Percentiles rank a stretch among this genome's conserved stretches.
phyloP scores from a whole-genome alignment of 169 alveolate genomes.

The Cryptosporidium parvum region DNA sequence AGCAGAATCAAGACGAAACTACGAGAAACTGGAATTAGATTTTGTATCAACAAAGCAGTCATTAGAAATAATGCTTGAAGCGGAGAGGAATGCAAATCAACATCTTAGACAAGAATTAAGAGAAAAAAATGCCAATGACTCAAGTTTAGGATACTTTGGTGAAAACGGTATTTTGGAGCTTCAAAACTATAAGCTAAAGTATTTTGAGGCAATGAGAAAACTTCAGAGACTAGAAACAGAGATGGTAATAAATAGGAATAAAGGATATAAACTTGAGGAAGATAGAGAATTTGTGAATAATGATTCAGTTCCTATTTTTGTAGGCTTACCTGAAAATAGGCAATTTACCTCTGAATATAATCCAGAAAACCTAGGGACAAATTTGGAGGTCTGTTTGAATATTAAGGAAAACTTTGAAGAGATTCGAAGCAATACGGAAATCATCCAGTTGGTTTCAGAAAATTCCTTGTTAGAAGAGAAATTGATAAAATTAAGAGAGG shows the following conservation, averaged over 20 bases:
- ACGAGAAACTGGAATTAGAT: conserved; percentile 33
- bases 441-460: conserved; percentile 33
- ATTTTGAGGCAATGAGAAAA: conserved; percentile 55
- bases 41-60: conserved; percentile 24
- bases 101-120: conserved; percentile 30
- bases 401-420: background rate
- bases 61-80: conserved; percentile 53
- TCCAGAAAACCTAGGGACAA: background rate
- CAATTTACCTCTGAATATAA: background rate
- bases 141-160: conserved; percentile 8
- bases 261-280: background rate
- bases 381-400: conserved; percentile 16
- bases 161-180: conserved; percentile 26
- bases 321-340: background rate
- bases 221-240: conserved; percentile 56
- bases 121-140: background rate
- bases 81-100: conserved; percentile 36
- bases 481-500: conserved; percentile 34
- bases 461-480: conserved; percentile 16
- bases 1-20: background rate
- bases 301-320: conserved; percentile 29
- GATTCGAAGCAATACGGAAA: background rate
- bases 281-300: background rate
- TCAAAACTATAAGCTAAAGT: conserved; percentile 49
- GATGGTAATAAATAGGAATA: conserved; percentile 3